These are phyloP conservation scores for Panellus pusillus DNA, from an alignment of 768 basidiomycete genomes.

Conservation along the genomic window DNA sequence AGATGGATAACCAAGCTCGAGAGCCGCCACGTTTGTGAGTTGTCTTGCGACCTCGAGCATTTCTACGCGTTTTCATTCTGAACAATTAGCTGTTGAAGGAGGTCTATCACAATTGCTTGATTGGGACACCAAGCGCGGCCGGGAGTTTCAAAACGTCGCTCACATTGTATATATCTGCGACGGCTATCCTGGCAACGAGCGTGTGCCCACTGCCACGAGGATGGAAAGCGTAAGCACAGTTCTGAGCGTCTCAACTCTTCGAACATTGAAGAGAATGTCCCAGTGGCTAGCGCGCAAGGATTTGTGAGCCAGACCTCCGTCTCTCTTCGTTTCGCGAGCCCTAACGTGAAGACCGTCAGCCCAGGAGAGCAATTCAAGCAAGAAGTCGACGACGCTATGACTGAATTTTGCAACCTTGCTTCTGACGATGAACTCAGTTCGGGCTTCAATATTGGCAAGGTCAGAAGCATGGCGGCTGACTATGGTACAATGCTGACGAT, in stretches of 20 bases:
- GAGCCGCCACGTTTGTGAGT: constrained; percentile 10
- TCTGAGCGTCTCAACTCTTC: constrained; percentile 27
- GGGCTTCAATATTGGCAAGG: constrained; percentile 54
- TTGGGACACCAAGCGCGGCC: constrained; percentile 70
- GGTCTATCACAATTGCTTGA: constrained; percentile 58
- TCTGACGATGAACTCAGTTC: constrained; percentile 35
- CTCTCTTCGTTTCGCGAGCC: too few relatives aligned
- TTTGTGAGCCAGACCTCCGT: background rate
- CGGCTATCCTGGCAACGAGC: constrained; percentile 45
- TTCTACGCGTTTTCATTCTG: constrained; percentile 1
- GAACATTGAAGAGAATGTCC: background rate
- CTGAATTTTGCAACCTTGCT: constrained; percentile 57
- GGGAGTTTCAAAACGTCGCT: constrained; percentile 74
- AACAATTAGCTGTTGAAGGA: constrained; percentile 57
- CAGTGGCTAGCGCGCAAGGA: constrained; percentile 44
- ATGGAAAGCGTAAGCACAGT: constrained; percentile 45
- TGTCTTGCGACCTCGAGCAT: too few relatives aligned
- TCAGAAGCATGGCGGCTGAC: too few relatives aligned
- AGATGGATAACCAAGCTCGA: constrained; percentile 66
- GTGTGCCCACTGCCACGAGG: constrained; percentile 52
- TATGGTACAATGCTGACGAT: too few relatives aligned
- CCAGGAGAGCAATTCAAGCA: constrained; percentile 52
- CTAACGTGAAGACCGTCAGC: too few relatives aligned
- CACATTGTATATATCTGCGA: constrained; percentile 70
- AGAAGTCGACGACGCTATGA: constrained; percentile 53